A percentile compares a stretch with the other conserved stretches of the same genome.
Conservation (phyloP, 139 green algal genomes). For the Chlamydomonas sphaeroides region DNA sequence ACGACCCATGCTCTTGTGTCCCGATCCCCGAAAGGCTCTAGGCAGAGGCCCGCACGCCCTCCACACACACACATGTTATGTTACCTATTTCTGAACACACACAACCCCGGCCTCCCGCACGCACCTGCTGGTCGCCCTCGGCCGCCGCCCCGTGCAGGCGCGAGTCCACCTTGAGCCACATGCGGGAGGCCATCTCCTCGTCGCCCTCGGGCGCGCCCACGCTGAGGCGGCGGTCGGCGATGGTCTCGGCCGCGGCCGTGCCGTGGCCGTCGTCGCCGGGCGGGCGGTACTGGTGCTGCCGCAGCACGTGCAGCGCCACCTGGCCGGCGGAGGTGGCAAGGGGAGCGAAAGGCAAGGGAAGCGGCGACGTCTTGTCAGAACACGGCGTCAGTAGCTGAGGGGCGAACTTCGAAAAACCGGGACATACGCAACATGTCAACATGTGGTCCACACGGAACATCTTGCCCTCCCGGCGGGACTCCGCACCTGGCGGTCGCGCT, state of each 20-base stretch:
- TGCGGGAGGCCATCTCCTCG: conserved; percentile 18
- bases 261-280: conserved; percentile 67
- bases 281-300: conserved; percentile 90
- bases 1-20: too few species aligned
- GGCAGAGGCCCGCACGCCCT: too few species aligned
- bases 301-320: conserved; percentile 75
- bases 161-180: conserved; percentile 83
- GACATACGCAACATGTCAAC: too few species aligned
- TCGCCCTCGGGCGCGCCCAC: conserved; percentile 31
- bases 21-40: too few species aligned
- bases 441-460: background rate
- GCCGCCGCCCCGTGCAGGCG: conserved; percentile 73
- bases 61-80: too few species aligned
- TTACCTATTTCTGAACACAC: too few species aligned
- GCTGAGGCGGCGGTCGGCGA: conserved; percentile 52
- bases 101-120: too few species aligned
- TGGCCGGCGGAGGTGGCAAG: conserved; percentile 1
- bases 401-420: too few species aligned
- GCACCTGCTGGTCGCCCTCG: conserved; percentile 28
- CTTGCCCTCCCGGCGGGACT: too few species aligned
- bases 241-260: conserved; percentile 47
- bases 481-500: conserved; percentile 77
- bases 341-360: background rate
- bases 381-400: background rate
- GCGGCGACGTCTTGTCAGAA: background rate